phyloP scores from a whole-genome alignment of 805 yeast species.

The Tetrapisispora phaffii region DNA sequence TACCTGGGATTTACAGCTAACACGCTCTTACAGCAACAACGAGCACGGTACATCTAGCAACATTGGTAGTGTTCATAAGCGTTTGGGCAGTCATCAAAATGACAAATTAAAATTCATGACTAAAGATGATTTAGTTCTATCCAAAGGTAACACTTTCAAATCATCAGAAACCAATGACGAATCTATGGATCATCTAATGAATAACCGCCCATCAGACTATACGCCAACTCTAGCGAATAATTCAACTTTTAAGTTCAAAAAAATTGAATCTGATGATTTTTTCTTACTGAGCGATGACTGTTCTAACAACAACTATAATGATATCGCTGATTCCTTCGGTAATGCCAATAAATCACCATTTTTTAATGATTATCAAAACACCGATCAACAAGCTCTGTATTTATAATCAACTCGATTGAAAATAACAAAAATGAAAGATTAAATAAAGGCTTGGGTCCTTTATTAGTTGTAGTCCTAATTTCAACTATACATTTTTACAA shows the following conservation, averaged over 20 bases:
- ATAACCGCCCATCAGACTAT: neutral
- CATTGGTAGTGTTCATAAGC: neutral
- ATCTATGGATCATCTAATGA: neutral
- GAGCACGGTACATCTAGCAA: neutral
- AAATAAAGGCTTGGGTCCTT: too few relatives aligned
- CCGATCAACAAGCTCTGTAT: neutral
- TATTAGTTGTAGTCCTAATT: too few relatives aligned
- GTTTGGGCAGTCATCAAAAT: neutral
- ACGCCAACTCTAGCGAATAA: neutral
- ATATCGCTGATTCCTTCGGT: neutral
- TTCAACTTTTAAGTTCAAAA: neutral
- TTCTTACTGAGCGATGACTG: neutral
- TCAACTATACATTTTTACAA: too few relatives aligned
- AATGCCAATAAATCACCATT: neutral
- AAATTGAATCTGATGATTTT: neutral
- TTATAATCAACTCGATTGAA: neutral
- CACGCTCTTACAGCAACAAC: neutral
- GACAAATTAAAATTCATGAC: neutral
- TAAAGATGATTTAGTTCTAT: neutral
- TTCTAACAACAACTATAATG: neutral
- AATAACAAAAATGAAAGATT: neutral
- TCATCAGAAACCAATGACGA: neutral
- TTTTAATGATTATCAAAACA: neutral
- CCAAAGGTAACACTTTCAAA: neutral
- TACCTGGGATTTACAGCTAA: conserved; percentile 3